A percentile compares a stretch with the other conserved stretches of the same genome.
These are phyloP conservation scores for Alloteropsis semialata DNA, from an alignment of 176 grass and related monocot genomes.

Conservation along the genomic window DNA sequence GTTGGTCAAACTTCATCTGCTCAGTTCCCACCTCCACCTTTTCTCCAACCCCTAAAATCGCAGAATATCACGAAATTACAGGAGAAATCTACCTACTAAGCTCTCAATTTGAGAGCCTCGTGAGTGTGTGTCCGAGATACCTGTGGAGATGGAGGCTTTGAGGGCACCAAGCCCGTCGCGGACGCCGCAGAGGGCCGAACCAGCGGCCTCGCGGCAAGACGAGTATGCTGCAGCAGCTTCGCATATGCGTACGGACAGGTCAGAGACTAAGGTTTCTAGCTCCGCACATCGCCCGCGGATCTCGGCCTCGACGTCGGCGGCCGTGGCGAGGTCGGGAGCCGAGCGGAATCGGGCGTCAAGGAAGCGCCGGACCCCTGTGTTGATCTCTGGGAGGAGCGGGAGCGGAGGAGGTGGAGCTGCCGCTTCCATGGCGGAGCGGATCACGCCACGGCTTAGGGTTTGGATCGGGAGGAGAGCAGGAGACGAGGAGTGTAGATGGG, in stretches of 20 bases:
- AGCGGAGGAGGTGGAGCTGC: slow-evolving; percentile 16
- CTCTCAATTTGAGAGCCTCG: not conserved
- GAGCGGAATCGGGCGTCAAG: slow-evolving; percentile 51
- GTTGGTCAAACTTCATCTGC: slow-evolving; percentile 48
- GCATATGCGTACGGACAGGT: slow-evolving; percentile 31
- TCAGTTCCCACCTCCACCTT: slow-evolving; percentile 37
- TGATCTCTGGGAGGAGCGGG: slow-evolving; percentile 22
- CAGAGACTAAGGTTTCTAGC: slow-evolving; percentile 50
- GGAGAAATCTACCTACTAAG: not conserved
- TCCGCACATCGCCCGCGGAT: slow-evolving; percentile 55
- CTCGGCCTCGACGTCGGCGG: slow-evolving; percentile 58
- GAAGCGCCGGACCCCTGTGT: slow-evolving; percentile 32
- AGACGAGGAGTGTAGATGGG: slow-evolving; percentile 26
- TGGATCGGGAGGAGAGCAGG: slow-evolving; percentile 21
- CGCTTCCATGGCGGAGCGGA: slow-evolving; percentile 44
- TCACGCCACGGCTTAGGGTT: slow-evolving; percentile 17
- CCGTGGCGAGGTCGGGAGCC: slow-evolving; percentile 52
- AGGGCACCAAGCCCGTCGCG: slow-evolving; percentile 44
- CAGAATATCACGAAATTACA: not conserved
- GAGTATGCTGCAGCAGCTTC: slow-evolving; percentile 33
- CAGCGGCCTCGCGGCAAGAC: slow-evolving; percentile 35
- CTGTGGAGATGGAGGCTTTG: slow-evolving; percentile 23
- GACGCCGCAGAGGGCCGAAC: slow-evolving; percentile 36
- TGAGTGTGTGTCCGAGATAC: slow-evolving; percentile 27
- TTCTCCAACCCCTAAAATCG: slow-evolving; percentile 23